These are phyloP conservation scores for Neoboletus subvelutipes DNA, from an alignment of 768 basidiomycete species.

Conservation along the genomic window DNA sequence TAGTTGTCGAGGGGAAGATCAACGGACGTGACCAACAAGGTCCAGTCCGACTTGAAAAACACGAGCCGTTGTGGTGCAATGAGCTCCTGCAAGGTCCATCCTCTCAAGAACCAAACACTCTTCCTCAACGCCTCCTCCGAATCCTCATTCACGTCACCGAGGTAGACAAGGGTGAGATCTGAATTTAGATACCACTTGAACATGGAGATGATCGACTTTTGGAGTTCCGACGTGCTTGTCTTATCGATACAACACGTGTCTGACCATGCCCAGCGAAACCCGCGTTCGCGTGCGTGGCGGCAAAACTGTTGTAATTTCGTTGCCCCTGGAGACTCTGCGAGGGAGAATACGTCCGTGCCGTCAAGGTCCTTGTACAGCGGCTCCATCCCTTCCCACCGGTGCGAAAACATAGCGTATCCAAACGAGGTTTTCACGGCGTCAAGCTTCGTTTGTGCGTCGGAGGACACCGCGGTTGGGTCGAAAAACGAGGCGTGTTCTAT, in stretches of 20 bases:
- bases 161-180: constrained; percentile 25
- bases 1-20: constrained; percentile 20
- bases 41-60: constrained; percentile 28
- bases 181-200: constrained; percentile 31
- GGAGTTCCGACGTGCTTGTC: constrained; percentile 27
- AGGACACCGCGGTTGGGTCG: constrained; percentile 3
- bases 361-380: constrained; percentile 20
- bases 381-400: constrained; percentile 22
- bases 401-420: constrained; percentile 25
- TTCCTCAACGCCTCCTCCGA: constrained; percentile 14
- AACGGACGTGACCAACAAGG: constrained; percentile 9
- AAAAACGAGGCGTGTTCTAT: constrained; percentile 14
- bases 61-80: constrained; percentile 24
- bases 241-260: constrained; percentile 33
- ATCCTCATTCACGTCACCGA: constrained; percentile 18
- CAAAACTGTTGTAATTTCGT: constrained; percentile 23
- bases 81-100: constrained; percentile 29
- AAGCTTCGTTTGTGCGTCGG: not conserved
- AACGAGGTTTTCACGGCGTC: constrained; percentile 16
- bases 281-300: constrained; percentile 15
- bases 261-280: constrained; percentile 28
- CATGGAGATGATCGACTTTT: constrained; percentile 32
- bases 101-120: constrained; percentile 27
- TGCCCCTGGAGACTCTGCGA: constrained; percentile 10
- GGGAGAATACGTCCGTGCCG: constrained; percentile 15